Evolutionary conservation across 1,139 yeast species (phyloP).

Genomic region (Candida tetrigidarum): DNA sequence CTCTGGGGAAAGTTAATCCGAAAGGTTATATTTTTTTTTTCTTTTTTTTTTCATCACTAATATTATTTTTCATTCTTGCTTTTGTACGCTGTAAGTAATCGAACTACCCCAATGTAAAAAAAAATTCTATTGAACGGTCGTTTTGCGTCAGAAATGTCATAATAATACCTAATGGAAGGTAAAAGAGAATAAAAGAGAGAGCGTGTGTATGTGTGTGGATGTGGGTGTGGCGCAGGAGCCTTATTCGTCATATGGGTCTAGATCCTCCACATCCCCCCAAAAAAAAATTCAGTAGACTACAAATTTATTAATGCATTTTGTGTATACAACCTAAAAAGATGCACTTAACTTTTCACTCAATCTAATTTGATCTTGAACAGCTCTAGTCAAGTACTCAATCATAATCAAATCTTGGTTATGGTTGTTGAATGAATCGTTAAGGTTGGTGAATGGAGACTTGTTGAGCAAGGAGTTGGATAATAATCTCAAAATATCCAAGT

Average conservation of each 20-base stretch:
- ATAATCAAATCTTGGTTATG: conserved; percentile 84
- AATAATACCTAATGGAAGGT: no score
- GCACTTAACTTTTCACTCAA: conserved; percentile 68
- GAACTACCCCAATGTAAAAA: no score
- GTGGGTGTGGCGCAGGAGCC: no score
- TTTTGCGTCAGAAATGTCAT: no score
- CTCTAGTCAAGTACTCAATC: conserved; percentile 83
- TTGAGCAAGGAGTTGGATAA: conserved; percentile 65
- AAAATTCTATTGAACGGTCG: no score
- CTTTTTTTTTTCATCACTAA: background rate
- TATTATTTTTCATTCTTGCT: no score
- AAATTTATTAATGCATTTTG: background rate
- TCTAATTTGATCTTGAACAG: conserved; percentile 85
- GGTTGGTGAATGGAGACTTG: conserved; percentile 60
- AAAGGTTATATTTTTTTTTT: background rate
- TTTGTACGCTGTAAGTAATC: background rate
- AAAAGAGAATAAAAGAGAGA: no score
- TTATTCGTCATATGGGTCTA: background rate
- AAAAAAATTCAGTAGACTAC: no score
- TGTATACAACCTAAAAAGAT: background rate
- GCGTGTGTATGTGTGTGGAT: no score
- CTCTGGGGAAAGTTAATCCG: conserved; percentile 1
- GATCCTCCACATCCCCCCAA: background rate
- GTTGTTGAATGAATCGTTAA: conserved; percentile 66
- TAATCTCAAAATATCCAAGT: conserved; percentile 63